A percentile compares a stretch with the other conserved stretches of the same genome.
Evolutionary conservation across 495 filamentous ascomycete species (phyloP).

Genomic region (Pseudotulostoma volvatum): DNA sequence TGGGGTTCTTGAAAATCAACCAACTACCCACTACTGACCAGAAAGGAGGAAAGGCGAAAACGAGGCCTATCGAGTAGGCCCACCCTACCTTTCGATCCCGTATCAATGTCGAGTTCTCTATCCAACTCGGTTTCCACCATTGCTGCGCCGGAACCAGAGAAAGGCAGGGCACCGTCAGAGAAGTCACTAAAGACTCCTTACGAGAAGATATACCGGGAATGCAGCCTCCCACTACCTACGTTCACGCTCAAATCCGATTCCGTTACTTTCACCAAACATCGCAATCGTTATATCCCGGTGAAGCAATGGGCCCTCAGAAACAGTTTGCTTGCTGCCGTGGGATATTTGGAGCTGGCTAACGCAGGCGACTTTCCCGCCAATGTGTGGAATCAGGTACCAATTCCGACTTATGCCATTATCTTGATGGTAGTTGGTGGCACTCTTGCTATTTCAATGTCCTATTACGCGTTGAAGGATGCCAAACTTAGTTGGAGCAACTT

Average conservation of each 20-base stretch:
- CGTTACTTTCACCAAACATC: not conserved
- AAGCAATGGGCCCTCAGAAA: slow-evolving; percentile 15
- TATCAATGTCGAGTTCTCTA: too few relatives aligned
- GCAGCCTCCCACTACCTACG: too few relatives aligned
- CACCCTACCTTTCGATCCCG: too few relatives aligned
- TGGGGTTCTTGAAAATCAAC: too few relatives aligned
- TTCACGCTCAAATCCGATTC: not conserved
- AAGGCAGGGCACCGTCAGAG: too few relatives aligned
- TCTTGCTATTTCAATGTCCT: slow-evolving; percentile 24
- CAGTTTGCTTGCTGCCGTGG: slow-evolving; percentile 29
- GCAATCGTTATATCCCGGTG: not conserved
- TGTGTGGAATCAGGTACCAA: slow-evolving; percentile 34
- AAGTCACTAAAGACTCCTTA: too few relatives aligned
- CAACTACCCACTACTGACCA: too few relatives aligned
- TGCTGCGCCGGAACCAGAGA: too few relatives aligned
- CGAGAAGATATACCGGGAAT: too few relatives aligned
- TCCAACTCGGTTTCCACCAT: too few relatives aligned
- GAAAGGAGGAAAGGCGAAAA: too few relatives aligned
- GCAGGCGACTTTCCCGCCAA: slow-evolving; percentile 38
- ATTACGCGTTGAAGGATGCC: slow-evolving; percentile 28
- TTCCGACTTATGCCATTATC: slow-evolving; percentile 26
- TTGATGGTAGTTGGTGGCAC: slow-evolving; percentile 36
- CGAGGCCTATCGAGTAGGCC: too few relatives aligned
- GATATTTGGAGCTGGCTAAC: slow-evolving; percentile 36
- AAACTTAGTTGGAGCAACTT: slow-evolving; percentile 29